Evolutionary conservation across 768 basidiomycete genomes (phyloP).

Genomic region (Clavulina sp.): DNA sequence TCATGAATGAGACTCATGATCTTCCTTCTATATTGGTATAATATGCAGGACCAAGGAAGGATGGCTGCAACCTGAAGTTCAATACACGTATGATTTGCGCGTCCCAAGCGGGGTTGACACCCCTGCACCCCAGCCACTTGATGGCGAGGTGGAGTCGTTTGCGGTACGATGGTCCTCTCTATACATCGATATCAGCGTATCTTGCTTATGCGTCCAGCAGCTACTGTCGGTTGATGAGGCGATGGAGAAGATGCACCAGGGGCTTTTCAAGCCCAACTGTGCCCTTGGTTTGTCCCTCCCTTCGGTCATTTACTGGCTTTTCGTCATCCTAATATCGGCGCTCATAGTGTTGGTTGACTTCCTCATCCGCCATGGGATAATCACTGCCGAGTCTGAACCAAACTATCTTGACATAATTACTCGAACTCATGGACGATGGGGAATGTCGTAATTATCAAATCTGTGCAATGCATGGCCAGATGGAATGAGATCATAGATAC

Average conservation of each 20-base stretch:
- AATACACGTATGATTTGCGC: conserved; percentile 72
- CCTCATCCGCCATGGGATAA: conserved; percentile 65
- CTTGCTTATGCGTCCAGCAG: conserved; percentile 23
- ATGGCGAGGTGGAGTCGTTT: conserved; percentile 91
- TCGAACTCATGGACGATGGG: conserved; percentile 54
- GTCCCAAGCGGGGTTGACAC: conserved; percentile 37
- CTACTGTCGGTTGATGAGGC: conserved; percentile 48
- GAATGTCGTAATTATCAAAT: too few species aligned
- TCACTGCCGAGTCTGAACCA: conserved; percentile 80
- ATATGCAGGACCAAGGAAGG: conserved; percentile 36
- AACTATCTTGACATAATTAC: conserved; percentile 62
- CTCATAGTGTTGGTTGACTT: conserved; percentile 71
- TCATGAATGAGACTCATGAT: too few species aligned
- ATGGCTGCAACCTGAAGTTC: conserved; percentile 76
- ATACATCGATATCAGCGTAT: neutral
- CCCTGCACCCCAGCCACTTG: conserved; percentile 54
- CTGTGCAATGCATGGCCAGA: too few species aligned
- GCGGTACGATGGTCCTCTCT: conserved; percentile 34
- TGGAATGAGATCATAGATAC: too few species aligned
- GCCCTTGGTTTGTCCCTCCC: conserved; percentile 39
- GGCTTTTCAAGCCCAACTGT: conserved; percentile 86
- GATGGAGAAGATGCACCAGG: conserved; percentile 41
- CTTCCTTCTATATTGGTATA: neutral
- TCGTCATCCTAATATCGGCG: neutral
- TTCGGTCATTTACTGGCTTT: neutral